These are phyloP conservation scores for Pseudomonodictys pantanalensis DNA, from an alignment of 495 filamentous ascomycete genomes.

Conservation along the genomic window DNA sequence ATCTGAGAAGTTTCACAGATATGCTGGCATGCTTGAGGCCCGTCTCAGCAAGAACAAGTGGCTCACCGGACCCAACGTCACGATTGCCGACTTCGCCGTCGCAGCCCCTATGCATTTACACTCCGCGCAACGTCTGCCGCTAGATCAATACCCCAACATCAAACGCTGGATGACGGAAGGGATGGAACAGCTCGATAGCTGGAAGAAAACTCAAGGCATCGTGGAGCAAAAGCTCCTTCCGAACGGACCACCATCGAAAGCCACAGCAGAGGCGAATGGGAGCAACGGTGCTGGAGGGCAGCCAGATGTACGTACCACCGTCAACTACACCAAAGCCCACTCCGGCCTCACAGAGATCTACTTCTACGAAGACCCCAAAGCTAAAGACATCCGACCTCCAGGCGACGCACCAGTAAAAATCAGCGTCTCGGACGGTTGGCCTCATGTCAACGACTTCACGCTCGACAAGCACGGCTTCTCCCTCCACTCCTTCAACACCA, in stretches of 20 bases:
- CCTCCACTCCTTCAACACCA: slow-evolving; percentile 31
- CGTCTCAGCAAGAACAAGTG: slow-evolving; percentile 39
- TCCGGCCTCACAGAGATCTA: slow-evolving; percentile 37
- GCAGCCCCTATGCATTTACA: slow-evolving; percentile 40
- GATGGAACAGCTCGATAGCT: slow-evolving; percentile 38
- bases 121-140: slow-evolving; percentile 29
- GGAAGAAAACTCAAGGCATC: slow-evolving; percentile 41
- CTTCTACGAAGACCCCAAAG: slow-evolving; percentile 37
- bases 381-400: slow-evolving; percentile 37
- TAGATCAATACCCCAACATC: slow-evolving; percentile 39
- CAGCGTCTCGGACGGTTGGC: slow-evolving; percentile 36
- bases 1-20: slow-evolving; percentile 30
- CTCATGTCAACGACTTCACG: slow-evolving; percentile 28
- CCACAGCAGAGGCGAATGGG: slow-evolving; percentile 5
- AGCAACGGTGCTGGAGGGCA: background rate
- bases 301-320: slow-evolving; percentile 23
- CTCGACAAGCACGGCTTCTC: slow-evolving; percentile 40
- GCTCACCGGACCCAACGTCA: slow-evolving; percentile 37
- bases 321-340: slow-evolving; percentile 41
- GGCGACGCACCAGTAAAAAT: slow-evolving; percentile 33
- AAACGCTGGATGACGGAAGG: slow-evolving; percentile 37
- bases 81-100: slow-evolving; percentile 42
- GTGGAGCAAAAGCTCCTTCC: slow-evolving; percentile 35
- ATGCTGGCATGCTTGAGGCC: slow-evolving; percentile 36
- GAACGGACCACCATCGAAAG: slow-evolving; percentile 14